phyloP scores from a whole-genome alignment of 768 basidiomycete species.

The Leccinum uliginosum region DNA sequence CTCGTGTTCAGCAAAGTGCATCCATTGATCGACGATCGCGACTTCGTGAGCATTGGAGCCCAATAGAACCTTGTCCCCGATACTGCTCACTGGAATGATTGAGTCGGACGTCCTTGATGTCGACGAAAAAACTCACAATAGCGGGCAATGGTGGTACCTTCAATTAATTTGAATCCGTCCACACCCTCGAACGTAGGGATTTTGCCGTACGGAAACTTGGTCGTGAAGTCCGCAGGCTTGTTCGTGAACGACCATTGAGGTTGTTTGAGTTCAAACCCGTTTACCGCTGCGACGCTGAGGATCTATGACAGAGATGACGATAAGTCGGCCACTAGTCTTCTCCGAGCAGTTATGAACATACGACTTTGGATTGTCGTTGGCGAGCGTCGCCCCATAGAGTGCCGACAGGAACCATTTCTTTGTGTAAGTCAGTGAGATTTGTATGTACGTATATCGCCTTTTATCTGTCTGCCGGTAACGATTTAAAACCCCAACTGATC shows the following conservation, averaged over 20 bases:
- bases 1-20: slow-evolving; percentile 13
- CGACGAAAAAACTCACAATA: slow-evolving; percentile 11
- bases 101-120: not conserved
- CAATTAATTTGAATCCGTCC: slow-evolving; percentile 17
- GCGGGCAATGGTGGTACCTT: slow-evolving; percentile 20
- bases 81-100: slow-evolving; percentile 8
- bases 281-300: slow-evolving; percentile 17
- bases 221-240: slow-evolving; percentile 10
- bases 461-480: not conserved
- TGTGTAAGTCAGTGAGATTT: not conserved
- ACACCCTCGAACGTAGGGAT: slow-evolving; percentile 20
- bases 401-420: slow-evolving; percentile 13
- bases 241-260: slow-evolving; percentile 11
- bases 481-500: not conserved
- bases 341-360: slow-evolving; percentile 2
- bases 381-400: slow-evolving; percentile 17
- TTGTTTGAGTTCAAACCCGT: slow-evolving; percentile 12
- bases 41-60: slow-evolving; percentile 11
- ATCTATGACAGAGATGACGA: slow-evolving; percentile 2
- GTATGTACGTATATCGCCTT: not conserved
- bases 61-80: slow-evolving; percentile 9
- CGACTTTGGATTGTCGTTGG: slow-evolving; percentile 24
- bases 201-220: slow-evolving; percentile 21
- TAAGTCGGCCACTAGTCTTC: not conserved
- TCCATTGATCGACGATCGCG: slow-evolving; percentile 11